A percentile compares a stretch with the other conserved stretches of the same genome.
These are phyloP conservation scores for Vaccinium myrtillus DNA, from an alignment of 148 eudicot species.

Conservation along the genomic window DNA sequence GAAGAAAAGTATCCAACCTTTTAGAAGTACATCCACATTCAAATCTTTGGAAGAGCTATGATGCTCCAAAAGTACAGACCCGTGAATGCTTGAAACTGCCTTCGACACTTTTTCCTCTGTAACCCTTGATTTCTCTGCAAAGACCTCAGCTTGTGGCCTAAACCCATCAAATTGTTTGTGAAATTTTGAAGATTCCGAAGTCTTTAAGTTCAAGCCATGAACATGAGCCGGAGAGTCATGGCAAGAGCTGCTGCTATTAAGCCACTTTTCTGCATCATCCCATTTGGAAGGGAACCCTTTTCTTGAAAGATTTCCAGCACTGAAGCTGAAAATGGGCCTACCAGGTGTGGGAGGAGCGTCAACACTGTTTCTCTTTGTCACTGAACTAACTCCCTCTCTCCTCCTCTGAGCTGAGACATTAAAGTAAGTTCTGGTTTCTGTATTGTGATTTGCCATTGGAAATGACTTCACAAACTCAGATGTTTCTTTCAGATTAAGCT, in stretches of 20 bases:
- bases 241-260: constrained; percentile 36
- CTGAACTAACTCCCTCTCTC: constrained; percentile 33
- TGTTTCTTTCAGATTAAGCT: constrained; percentile 65
- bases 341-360: constrained; percentile 77
- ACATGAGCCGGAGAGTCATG: constrained; percentile 66
- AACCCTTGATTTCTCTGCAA: constrained; percentile 57
- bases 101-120: constrained; percentile 43
- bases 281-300: constrained; percentile 78
- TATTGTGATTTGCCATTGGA: constrained; percentile 37
- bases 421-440: constrained; percentile 20
- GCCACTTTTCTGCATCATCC: constrained; percentile 96
- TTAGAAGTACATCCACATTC: constrained; percentile 63
- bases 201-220: constrained; percentile 21
- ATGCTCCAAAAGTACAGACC: constrained; percentile 34
- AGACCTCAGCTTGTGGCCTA: constrained; percentile 34
- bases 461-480: constrained; percentile 74
- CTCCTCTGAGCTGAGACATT: constrained; percentile 40
- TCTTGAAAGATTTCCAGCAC: constrained; percentile 42
- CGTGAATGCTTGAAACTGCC: constrained; percentile 28
- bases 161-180: constrained; percentile 30
- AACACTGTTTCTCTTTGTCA: constrained; percentile 25
- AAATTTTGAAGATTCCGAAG: constrained; percentile 16
- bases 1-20: constrained; percentile 46
- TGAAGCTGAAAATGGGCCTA: constrained; percentile 75
- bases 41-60: constrained; percentile 31